Percentiles rank a stretch among this genome's conserved stretches.
Evolutionary conservation across 1,139 yeast genomes (phyloP).

Genomic region (Diutina pseudorugosa): DNA sequence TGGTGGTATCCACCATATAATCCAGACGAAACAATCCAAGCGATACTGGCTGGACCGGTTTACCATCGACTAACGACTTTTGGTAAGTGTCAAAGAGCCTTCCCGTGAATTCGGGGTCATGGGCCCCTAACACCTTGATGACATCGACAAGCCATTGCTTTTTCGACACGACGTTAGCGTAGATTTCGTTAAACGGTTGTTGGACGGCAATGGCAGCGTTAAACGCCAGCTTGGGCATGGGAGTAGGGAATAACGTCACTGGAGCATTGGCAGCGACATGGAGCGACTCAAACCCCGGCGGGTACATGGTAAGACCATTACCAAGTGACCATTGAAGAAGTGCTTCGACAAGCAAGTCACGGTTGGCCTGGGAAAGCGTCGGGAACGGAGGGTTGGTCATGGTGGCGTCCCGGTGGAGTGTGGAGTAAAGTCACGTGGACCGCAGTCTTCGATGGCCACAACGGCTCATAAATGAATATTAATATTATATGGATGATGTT

Average conservation of each 20-base stretch:
- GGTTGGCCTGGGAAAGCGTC: slow-evolving; percentile 16
- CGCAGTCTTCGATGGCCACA: not conserved
- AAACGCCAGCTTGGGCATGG: slow-evolving; percentile 61
- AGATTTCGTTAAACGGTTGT: slow-evolving; percentile 55
- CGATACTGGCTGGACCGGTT: slow-evolving; percentile 47
- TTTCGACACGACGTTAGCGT: slow-evolving; percentile 48
- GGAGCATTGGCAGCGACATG: slow-evolving; percentile 60
- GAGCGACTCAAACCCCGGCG: slow-evolving; percentile 35
- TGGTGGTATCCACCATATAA: slow-evolving; percentile 53
- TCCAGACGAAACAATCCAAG: slow-evolving; percentile 87
- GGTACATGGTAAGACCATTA: slow-evolving; percentile 72
- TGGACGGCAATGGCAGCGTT: slow-evolving; percentile 61
- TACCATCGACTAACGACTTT: slow-evolving; percentile 38
- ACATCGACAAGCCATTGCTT: slow-evolving; percentile 50
- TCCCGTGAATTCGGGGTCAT: slow-evolving; percentile 75
- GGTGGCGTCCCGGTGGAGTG: not conserved
- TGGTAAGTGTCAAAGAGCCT: slow-evolving; percentile 51
- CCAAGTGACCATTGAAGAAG: slow-evolving; percentile 58
- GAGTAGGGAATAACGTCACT: slow-evolving; percentile 82
- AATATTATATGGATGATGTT: no score
- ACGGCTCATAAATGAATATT: no score
- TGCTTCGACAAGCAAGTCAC: slow-evolving; percentile 19
- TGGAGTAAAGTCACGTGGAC: not conserved
- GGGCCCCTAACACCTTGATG: slow-evolving; percentile 39
- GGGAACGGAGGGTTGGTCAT: slow-evolving; percentile 16